phyloP scores from a whole-genome alignment of 768 basidiomycete species.

The Lactarius psammicola region DNA sequence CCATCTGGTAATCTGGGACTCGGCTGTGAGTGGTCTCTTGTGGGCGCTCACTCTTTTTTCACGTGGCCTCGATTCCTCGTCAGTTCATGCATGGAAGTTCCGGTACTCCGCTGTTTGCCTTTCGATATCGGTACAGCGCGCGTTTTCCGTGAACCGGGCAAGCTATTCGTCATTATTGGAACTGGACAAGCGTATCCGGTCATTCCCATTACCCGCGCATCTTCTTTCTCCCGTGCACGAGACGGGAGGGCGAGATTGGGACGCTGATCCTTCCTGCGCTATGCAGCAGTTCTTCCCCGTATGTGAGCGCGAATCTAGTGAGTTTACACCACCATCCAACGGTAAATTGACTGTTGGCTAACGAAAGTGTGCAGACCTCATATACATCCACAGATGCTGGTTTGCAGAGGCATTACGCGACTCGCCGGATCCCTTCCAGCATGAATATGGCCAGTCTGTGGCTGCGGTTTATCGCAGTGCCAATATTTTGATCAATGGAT shows the following conservation, averaged over 20 bases:
- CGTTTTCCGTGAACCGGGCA: constrained; percentile 41
- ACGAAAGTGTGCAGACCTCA: constrained; percentile 24
- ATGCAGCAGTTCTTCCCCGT: constrained; percentile 47
- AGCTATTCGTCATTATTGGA: constrained; percentile 47
- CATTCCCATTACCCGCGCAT: constrained; percentile 47
- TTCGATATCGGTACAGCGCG: constrained; percentile 43
- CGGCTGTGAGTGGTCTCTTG: constrained; percentile 41
- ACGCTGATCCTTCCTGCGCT: constrained; percentile 39
- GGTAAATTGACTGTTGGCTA: background rate
- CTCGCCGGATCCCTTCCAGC: constrained; percentile 42
- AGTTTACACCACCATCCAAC: constrained; percentile 28
- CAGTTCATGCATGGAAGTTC: constrained; percentile 42
- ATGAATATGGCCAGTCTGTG: constrained; percentile 48
- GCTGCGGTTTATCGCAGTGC: constrained; percentile 46
- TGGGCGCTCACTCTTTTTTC: background rate
- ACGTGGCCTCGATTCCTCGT: background rate
- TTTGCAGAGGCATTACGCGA: constrained; percentile 48
- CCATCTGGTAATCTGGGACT: constrained; percentile 40
- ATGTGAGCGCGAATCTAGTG: constrained; percentile 47
- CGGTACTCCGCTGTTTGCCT: constrained; percentile 47
- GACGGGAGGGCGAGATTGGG: constrained; percentile 40
- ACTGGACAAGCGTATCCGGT: constrained; percentile 51
- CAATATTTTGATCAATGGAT: constrained; percentile 41
- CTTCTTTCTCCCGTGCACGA: constrained; percentile 43
- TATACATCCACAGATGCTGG: constrained; percentile 46